Percentiles rank a stretch among this genome's conserved stretches.
These are phyloP conservation scores for Ilyonectria mors-panacis DNA, from an alignment of 2,329 filamentous ascomycete species.

Conservation along the genomic window DNA sequence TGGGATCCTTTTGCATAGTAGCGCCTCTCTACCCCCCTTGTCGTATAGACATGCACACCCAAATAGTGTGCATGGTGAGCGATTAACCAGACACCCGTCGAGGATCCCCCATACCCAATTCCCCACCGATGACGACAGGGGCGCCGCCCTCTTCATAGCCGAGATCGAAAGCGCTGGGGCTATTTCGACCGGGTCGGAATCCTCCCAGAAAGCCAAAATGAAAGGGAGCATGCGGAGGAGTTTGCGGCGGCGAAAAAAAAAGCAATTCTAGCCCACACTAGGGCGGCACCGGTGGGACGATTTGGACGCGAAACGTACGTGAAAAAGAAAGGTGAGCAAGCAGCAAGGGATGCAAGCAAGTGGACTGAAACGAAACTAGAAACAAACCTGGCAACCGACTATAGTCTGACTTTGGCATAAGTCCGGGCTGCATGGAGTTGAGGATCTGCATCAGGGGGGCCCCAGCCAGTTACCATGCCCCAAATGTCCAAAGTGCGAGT, in stretches of 20 bases:
- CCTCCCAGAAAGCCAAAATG: constrained; percentile 18
- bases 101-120: constrained; percentile 19
- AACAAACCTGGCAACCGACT: constrained; percentile 28
- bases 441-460: constrained; percentile 31
- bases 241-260: constrained; percentile 34
- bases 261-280: constrained; percentile 36
- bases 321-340: constrained; percentile 39
- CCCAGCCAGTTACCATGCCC: constrained; percentile 3
- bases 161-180: constrained; percentile 21
- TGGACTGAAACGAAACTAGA: constrained; percentile 39
- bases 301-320: constrained; percentile 43
- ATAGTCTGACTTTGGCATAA: background rate
- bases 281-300: constrained; percentile 42
- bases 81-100: constrained; percentile 30
- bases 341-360: constrained; percentile 32
- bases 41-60: background rate
- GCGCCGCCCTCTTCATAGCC: constrained; percentile 26
- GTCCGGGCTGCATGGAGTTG: constrained; percentile 18
- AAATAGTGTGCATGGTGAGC: constrained; percentile 22
- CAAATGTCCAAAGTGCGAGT: background rate
- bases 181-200: constrained; percentile 3
- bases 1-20: constrained; percentile 17
- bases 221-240: constrained; percentile 22
- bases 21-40: background rate
- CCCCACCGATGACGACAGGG: constrained; percentile 32